phyloP scores from a whole-genome alignment of 306 rosid species.

The Fragaria iinumae region DNA sequence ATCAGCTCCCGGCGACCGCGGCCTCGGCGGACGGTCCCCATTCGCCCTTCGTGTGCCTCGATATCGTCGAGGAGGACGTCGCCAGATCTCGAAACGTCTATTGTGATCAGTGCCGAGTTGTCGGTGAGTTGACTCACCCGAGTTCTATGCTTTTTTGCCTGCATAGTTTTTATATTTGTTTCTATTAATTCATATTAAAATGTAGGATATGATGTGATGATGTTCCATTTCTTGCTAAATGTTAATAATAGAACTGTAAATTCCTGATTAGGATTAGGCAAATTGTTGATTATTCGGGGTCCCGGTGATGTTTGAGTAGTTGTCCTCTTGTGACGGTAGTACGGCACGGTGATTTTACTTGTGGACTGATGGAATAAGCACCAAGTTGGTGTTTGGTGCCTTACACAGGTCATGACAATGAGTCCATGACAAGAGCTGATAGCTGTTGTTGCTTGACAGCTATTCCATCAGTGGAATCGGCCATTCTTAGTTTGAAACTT shows the following conservation, averaged over 20 bases:
- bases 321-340: not conserved
- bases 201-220: not conserved
- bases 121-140: slow-evolving; percentile 80
- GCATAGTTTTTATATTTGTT: not conserved
- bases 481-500: not conserved
- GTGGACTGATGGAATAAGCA: not conserved
- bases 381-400: not conserved
- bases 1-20: slow-evolving; percentile 15
- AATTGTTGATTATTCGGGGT: not conserved
- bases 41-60: slow-evolving; percentile 64
- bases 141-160: slow-evolving; percentile 9
- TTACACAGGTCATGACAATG: not conserved
- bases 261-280: not conserved
- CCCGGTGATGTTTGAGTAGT: not conserved
- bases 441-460: not conserved
- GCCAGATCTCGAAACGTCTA: slow-evolving; percentile 82
- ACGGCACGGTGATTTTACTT: not conserved
- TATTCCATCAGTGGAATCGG: not conserved
- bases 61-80: slow-evolving; percentile 89
- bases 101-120: slow-evolving; percentile 98
- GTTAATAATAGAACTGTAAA: not conserved
- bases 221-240: not conserved
- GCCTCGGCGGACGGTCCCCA: slow-evolving; percentile 31
- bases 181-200: not conserved
- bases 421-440: slow-evolving; percentile 1